phyloP scores from a whole-genome alignment of 1,139 yeast species.

The Pichia kudriavzevii region DNA sequence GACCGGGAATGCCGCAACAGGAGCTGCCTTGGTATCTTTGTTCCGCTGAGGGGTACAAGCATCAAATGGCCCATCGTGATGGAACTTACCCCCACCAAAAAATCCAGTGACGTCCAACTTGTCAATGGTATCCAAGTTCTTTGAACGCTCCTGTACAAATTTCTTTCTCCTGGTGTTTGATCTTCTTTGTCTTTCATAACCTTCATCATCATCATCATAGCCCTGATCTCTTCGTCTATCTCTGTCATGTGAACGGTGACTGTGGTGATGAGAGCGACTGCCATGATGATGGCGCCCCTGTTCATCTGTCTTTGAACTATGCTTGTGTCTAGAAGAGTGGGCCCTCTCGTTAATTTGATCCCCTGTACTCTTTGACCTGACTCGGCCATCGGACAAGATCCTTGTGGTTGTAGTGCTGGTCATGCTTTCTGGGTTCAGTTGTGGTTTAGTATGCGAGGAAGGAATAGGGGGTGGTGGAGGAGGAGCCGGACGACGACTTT shows the following conservation, averaged over 20 bases:
- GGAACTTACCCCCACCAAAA: slow-evolving; percentile 90
- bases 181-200: slow-evolving; percentile 14
- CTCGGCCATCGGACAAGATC: slow-evolving; percentile 24
- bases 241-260: slow-evolving; percentile 6
- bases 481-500: slow-evolving; percentile 13
- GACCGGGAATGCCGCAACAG: slow-evolving; percentile 89
- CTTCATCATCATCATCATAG: slow-evolving; percentile 5
- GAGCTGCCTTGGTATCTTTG: slow-evolving; percentile 72
- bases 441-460: slow-evolving; percentile 5
- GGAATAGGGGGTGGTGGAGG: slow-evolving; percentile 6
- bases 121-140: slow-evolving; percentile 84
- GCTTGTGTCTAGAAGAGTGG: slow-evolving; percentile 2
- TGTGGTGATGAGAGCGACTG: slow-evolving; percentile 5
- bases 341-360: too few relatives aligned
- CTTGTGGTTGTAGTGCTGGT: slow-evolving; percentile 22
- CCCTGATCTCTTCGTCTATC: slow-evolving; percentile 10
- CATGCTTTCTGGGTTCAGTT: slow-evolving; percentile 17
- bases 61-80: slow-evolving; percentile 98
- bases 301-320: slow-evolving; percentile 2
- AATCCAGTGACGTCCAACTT: slow-evolving; percentile 91
- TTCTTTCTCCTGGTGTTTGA: slow-evolving; percentile 20
- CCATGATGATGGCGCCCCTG: slow-evolving; percentile 1
- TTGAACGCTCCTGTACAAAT: slow-evolving; percentile 31
- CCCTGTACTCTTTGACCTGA: slow-evolving; percentile 27
- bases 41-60: slow-evolving; percentile 97